These are phyloP conservation scores for Noccaea caerulescens DNA, from an alignment of 345 rosid species.

Conservation along the genomic window DNA sequence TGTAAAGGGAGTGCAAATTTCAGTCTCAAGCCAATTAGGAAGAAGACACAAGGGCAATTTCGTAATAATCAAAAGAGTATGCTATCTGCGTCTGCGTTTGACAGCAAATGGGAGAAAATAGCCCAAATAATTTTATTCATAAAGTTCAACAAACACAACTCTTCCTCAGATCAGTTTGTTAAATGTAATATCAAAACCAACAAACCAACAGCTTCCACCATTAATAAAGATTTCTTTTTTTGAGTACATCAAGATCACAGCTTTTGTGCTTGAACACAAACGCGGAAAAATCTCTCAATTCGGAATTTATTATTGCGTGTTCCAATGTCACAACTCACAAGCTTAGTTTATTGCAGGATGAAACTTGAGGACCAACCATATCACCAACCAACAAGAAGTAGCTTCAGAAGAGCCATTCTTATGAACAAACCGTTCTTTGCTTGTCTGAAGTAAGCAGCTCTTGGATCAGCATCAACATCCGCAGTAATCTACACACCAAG, in stretches of 20 bases:
- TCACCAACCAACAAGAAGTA: conserved; percentile 49
- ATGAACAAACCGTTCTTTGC: conserved; percentile 96
- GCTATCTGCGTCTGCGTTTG: conserved; percentile 1
- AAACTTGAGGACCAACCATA: not conserved
- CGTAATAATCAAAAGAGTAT: conserved; percentile 23
- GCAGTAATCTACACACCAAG: conserved; percentile 48
- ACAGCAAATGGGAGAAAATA: conserved; percentile 14
- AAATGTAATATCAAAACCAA: conserved; percentile 16
- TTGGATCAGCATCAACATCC: conserved; percentile 77
- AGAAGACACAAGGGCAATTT: conserved; percentile 16
- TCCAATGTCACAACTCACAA: conserved; percentile 19
- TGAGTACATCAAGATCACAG: conserved; percentile 23
- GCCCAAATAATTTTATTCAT: conserved; percentile 15
- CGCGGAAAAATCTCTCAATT: not conserved
- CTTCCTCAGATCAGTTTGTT: conserved; percentile 18
- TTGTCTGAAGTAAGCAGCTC: conserved; percentile 98
- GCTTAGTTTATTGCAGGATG: conserved; percentile 13
- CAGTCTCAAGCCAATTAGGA: not conserved
- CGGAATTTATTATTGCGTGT: conserved; percentile 21
- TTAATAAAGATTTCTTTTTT: not conserved
- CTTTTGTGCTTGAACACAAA: not conserved
- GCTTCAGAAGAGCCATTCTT: conserved; percentile 82
- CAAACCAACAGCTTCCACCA: conserved; percentile 31
- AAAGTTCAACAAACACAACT: conserved; percentile 8
- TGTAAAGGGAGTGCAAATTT: conserved; percentile 17